phyloP scores from a whole-genome alignment of 495 filamentous ascomycete genomes.

The Penicillium malachiteum region DNA sequence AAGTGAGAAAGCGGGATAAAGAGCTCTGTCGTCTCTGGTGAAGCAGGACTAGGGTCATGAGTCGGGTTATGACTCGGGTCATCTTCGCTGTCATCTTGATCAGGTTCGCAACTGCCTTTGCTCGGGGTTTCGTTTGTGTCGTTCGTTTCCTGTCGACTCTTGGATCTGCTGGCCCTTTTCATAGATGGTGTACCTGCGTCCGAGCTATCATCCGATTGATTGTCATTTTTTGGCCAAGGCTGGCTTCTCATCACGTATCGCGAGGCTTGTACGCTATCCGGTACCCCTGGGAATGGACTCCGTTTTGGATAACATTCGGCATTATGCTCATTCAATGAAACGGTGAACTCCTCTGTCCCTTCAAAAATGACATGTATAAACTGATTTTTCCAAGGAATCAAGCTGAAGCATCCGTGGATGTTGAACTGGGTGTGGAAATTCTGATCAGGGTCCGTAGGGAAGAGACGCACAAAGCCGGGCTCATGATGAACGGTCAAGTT shows the following conservation, averaged over 20 bases:
- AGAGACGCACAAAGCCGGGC: conserved; percentile 54
- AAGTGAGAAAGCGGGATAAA: conserved; percentile 78
- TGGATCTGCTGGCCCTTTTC: too few species aligned
- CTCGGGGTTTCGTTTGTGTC: background rate
- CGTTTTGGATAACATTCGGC: conserved; percentile 54
- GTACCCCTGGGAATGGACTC: conserved; percentile 69
- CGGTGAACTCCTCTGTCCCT: conserved; percentile 64
- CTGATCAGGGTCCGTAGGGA: conserved; percentile 65
- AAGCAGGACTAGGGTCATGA: conserved; percentile 5
- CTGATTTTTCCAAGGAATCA: conserved; percentile 49
- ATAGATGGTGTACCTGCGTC: background rate
- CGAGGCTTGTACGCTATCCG: conserved; percentile 69
- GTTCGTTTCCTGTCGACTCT: background rate
- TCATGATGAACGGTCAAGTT: conserved; percentile 52
- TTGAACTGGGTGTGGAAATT: conserved; percentile 67
- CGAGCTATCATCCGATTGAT: conserved; percentile 1
- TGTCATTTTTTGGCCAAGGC: background rate
- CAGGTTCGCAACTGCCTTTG: background rate
- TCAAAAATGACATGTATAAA: conserved; percentile 73
- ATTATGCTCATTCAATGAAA: conserved; percentile 75
- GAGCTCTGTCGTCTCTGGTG: conserved; percentile 48
- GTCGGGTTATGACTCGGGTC: background rate
- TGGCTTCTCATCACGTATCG: conserved; percentile 48
- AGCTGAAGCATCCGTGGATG: conserved; percentile 56
- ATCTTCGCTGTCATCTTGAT: background rate